Conservation (phyloP, 2,329 filamentous ascomycete species). For the Microsporum canis region DNA sequence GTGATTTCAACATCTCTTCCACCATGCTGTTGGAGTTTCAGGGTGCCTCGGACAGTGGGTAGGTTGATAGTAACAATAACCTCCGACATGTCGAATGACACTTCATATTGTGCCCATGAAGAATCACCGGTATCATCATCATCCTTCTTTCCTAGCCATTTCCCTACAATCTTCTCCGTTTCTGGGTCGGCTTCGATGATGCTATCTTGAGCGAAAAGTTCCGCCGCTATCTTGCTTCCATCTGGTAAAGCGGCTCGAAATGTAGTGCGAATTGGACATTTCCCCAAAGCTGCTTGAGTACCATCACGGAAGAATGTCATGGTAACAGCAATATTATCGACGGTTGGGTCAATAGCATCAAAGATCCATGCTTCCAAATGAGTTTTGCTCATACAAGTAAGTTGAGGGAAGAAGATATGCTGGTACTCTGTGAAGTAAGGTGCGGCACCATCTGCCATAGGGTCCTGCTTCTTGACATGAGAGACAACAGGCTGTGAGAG, state of each 20-base stretch:
- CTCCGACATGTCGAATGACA: neutral
- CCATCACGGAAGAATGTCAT: constrained; percentile 6
- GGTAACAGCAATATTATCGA: neutral
- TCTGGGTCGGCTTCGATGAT: neutral
- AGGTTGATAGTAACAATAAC: neutral
- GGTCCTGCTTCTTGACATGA: neutral
- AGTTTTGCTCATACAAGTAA: constrained; percentile 1
- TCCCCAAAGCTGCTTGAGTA: neutral
- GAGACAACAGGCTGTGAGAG: neutral
- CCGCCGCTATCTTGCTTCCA: neutral
- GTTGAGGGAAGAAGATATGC: neutral
- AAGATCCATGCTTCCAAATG: constrained; percentile 5
- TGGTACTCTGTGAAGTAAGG: neutral
- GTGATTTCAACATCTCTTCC: neutral
- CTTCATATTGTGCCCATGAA: constrained; percentile 1
- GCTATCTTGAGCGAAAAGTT: constrained; percentile 1
- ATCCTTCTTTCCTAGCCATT: neutral
- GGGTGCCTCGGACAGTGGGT: neutral
- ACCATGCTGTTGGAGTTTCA: neutral
- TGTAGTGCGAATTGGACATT: constrained; percentile 1
- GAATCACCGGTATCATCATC: neutral
- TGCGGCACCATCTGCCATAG: neutral
- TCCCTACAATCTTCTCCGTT: neutral
- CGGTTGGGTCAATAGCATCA: neutral
- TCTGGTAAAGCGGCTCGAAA: neutral